Base-by-base conservation (phyloP, 2,329 filamentous ascomycete genomes). In the Aureobasidium sp. region DNA sequence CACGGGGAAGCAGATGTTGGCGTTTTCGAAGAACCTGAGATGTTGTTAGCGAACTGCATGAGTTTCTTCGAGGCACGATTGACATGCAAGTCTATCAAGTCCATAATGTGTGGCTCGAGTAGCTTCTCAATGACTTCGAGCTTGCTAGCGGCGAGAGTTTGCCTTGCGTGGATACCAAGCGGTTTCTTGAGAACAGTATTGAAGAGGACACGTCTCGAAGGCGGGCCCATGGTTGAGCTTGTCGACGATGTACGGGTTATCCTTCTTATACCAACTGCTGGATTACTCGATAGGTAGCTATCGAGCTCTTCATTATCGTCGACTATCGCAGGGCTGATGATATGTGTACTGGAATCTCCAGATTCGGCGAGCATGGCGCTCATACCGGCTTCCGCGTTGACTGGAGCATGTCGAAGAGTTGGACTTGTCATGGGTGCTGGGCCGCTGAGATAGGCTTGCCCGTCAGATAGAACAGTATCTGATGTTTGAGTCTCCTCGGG, bases 1-100 rank as follows among this genome's bases (percentile, higher is more conserved):
- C 20, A 82, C 71, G 1, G 79, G 80, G 47, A 82, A 81, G 48
- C 74, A 74, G 36, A 71, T 72, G 58, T 79, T 76, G 38, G 78
- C 66, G 59, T 75, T 68, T 6, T 72, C 72, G 65, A 82, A 84
- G 67, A 82, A 88, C 75, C 53, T 56, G n/a, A 10, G 23, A 13
- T 3, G 5, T n/a, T 23, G 51, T 54, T 38, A 54, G 51, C 51
- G 11, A 16, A 16, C 36, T 23, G 23, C 15, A 23, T 15, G 23
- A 16, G 8, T 23, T 23, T 7, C 27, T 16, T 15, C 33, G 40
- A n/a, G 36, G 51, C 51, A 27, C 25, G 31, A 27, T 15, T 25
- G 33, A 56, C 53, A n/a, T 56, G 25, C 53, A 56, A 38, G 43
- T 56, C 25, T 15, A 56, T 43, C 23, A 56, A n/a, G 23, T 43